A percentile compares a stretch with the other conserved stretches of the same genome.
These are phyloP conservation scores for Coemansia biformis DNA, from an alignment of 192 early-diverging fungal species.

Conservation along the genomic window DNA sequence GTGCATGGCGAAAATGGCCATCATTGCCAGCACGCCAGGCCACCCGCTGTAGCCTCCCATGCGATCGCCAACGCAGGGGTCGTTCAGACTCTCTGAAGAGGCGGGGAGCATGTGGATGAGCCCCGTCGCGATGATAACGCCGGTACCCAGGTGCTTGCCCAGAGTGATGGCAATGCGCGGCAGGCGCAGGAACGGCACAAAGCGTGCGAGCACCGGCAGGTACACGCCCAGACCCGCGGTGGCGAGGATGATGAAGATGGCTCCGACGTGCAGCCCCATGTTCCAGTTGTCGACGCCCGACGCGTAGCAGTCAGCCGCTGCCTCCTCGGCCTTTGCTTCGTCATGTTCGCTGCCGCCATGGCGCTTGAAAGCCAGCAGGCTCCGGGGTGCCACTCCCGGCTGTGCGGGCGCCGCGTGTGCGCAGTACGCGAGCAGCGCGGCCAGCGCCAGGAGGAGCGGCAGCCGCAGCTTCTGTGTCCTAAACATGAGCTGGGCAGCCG, in stretches of 20 bases:
- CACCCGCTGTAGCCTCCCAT: constrained; percentile 51
- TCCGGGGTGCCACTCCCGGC: too few relatives aligned
- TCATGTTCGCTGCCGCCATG: constrained; percentile 15
- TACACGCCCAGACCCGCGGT: constrained; percentile 51
- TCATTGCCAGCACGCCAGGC: constrained; percentile 56
- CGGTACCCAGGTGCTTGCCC: constrained; percentile 60
- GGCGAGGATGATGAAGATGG: constrained; percentile 55
- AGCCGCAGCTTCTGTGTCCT: not conserved
- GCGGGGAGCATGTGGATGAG: constrained; percentile 73
- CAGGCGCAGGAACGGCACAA: constrained; percentile 28
- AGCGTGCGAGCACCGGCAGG: constrained; percentile 51
- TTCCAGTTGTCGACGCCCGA: constrained; percentile 34
- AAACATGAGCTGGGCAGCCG: not conserved
- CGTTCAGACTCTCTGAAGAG: constrained; percentile 50
- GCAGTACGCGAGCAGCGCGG: not conserved
- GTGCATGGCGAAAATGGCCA: constrained; percentile 62
- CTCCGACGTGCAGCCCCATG: constrained; percentile 51
- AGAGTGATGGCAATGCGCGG: constrained; percentile 44
- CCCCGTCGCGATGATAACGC: constrained; percentile 71
- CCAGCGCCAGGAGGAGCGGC: not conserved
- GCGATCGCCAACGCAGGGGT: constrained; percentile 53
- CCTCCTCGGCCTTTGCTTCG: constrained; percentile 11
- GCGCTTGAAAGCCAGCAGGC: constrained; percentile 6
- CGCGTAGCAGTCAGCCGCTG: constrained; percentile 23
- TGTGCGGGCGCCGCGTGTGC: constrained; percentile 5